Base-by-base conservation (phyloP, 495 filamentous ascomycete genomes). In the Penicillium arizonense region DNA sequence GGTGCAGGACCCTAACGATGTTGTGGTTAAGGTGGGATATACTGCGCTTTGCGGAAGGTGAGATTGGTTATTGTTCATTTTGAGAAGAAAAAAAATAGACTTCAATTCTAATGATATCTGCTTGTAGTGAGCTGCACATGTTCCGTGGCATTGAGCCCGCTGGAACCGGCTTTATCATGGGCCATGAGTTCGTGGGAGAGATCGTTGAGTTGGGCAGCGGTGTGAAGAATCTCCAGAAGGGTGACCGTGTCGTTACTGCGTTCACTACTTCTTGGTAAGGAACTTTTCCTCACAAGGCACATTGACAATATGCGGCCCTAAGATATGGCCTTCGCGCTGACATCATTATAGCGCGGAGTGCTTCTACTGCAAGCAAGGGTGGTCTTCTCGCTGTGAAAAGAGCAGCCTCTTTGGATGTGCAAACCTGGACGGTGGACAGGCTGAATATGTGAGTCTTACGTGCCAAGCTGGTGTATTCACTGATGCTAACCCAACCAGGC, bases 11-110 rank as follows among this genome's bases (percentile, higher is more conserved):
- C 73, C 82, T 11, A 83, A 77, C 47, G 93, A 97, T 71, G 80
- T 91, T 48, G 83, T 97, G 48, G 84, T 96, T 54, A 93, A 91
- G 69, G 90, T 96, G 42, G 78, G 80, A 46, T 87, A 89, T 62
- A 90, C 91, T 13, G 93, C 90, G 21, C 81, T 97, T 36, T 97
- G 93, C 70, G 93, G 93, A 58, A 91, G 89, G 91, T 92, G 72
- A 65, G 82, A 77, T 57, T 47, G 16, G 26, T 21, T 39, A 47
- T 32, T 14, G 32, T 47, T 48, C 44, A 21, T 26, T 18, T 35
- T 24, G 7, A 3, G 14, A 44, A 32, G 23, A 24, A 33, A 10
- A 6, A 6, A 32, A 24, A 11, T 14, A 10, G 11, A 16, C 24
- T 40, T 44, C 6, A 6, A 40, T 53, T 14, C 23, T 40, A 10